Evolutionary conservation across 768 basidiomycete genomes (phyloP), one percentile per base, ranked within the genome.

Genomic region (Megacollybia marginata): DNA sequence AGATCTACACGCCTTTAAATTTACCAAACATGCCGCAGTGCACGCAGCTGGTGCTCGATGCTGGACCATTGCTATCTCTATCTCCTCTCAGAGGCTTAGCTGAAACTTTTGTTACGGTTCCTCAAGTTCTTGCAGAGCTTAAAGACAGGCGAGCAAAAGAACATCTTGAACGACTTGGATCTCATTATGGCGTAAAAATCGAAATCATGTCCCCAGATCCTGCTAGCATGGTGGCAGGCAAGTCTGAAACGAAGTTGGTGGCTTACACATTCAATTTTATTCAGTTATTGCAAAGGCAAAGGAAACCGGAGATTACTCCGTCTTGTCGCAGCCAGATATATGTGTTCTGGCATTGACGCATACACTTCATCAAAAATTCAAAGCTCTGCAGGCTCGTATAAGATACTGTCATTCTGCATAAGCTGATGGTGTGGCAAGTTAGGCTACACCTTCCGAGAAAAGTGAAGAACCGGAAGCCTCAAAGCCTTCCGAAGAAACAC

Each of bases 281-380:
- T 40, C 61, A 97, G 96, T 95, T 4, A 89, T 88, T 49, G 85
- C 86, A 53, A 85, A 83, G 66, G 91, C 96, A 4, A 95, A 92
- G 73, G 90, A 90, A 73, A 95, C 95, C 0, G 96, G 96, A 62
- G 96, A 99, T 67, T 94, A 92, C 62, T 72, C 89, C 40, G 94
- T 92, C 44, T 74, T 99, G 35, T 96, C 92, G 12, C 80, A 85
- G 64, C 77, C 93, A 12, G 96, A 99, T 82, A 64, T 99, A 38
- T 85, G 87, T 58, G 83, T 98, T 34, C 68, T 98, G 46, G 95
- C 96, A 1, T 71, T 99, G 57, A 92, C 93, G 6, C 83, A 88
- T 61, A 76, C 83, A 19, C 68, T 95, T 49, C 80, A 91, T 57
- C 70, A 80, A 48, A 73, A 74, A 61, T 40, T 40, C 8, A 3